These are phyloP conservation scores for Lichtheimia hyalospora DNA, from an alignment of 371 early-diverging fungal genomes.

Conservation along the genomic window DNA sequence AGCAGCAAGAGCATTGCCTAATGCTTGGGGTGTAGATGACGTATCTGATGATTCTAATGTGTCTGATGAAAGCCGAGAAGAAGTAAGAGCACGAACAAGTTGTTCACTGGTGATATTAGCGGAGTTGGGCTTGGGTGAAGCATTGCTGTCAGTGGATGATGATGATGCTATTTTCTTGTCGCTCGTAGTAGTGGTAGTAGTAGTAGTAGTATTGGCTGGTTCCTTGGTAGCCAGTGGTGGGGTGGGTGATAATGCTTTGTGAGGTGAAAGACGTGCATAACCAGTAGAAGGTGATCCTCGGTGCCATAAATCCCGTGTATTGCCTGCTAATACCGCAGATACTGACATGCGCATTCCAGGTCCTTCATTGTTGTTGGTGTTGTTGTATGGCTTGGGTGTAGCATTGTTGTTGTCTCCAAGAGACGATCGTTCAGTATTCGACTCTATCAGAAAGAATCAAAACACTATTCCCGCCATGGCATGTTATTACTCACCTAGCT, in stretches of 20 bases:
- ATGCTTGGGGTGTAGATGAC: slow-evolving; percentile 21
- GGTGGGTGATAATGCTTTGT: background rate
- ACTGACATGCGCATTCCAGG: slow-evolving; percentile 21
- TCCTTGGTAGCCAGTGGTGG: background rate
- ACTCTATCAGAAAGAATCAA: too few relatives aligned
- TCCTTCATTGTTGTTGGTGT: slow-evolving; percentile 1
- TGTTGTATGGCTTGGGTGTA: too few relatives aligned
- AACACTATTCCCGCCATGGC: too few relatives aligned
- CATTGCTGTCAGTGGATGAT: background rate
- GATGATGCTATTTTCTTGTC: background rate
- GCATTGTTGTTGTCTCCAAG: too few relatives aligned
- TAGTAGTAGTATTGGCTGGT: background rate
- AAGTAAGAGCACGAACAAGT: slow-evolving; percentile 33
- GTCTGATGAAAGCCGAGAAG: slow-evolving; percentile 4
- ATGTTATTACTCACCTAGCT: too few relatives aligned
- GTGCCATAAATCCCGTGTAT: slow-evolving; percentile 2
- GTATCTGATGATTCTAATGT: background rate
- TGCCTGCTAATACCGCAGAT: slow-evolving; percentile 13
- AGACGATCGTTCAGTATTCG: too few relatives aligned
- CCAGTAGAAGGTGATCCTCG: background rate
- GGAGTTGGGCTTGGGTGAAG: slow-evolving; percentile 2
- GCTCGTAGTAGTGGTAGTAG: background rate
- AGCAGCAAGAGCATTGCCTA: slow-evolving; percentile 40
- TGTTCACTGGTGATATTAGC: slow-evolving; percentile 33
- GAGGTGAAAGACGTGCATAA: background rate